Conservation (phyloP, 1,139 yeast genomes). For the Citeromyces siamensis region DNA sequence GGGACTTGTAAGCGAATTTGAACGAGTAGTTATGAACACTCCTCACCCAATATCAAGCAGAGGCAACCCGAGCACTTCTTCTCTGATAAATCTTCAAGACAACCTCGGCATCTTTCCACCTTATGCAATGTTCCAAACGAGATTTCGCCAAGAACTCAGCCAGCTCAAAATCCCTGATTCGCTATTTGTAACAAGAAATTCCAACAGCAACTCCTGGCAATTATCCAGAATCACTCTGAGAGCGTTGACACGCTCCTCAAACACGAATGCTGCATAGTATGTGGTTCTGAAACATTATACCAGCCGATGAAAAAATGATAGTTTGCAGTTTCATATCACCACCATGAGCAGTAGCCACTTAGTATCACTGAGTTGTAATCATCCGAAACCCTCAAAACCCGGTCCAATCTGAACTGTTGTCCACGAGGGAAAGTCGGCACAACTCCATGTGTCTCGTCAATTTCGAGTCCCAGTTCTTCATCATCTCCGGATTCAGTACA, state of each 20-base stretch:
- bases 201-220: not conserved
- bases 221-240: constrained; percentile 2
- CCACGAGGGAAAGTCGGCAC: too few relatives aligned
- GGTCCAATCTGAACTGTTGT: too few relatives aligned
- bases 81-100: too few relatives aligned
- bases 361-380: not conserved
- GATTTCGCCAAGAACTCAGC: not conserved
- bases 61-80: too few relatives aligned
- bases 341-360: not conserved
- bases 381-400: not conserved
- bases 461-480: not conserved
- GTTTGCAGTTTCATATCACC: not conserved
- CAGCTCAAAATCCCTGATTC: not conserved
- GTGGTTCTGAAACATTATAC: not conserved
- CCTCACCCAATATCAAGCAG: too few relatives aligned
- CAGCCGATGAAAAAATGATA: constrained; percentile 3
- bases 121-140: not conserved
- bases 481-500: not conserved
- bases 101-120: not conserved
- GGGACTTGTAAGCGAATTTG: too few relatives aligned
- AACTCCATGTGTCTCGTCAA: not conserved
- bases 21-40: too few relatives aligned
- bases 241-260: not conserved
- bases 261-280: not conserved
- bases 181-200: not conserved